Evolutionary conservation across 2,329 filamentous ascomycete species (phyloP), one percentile per base, ranked within the genome.

Genomic region (Metarhizium brunneum): DNA sequence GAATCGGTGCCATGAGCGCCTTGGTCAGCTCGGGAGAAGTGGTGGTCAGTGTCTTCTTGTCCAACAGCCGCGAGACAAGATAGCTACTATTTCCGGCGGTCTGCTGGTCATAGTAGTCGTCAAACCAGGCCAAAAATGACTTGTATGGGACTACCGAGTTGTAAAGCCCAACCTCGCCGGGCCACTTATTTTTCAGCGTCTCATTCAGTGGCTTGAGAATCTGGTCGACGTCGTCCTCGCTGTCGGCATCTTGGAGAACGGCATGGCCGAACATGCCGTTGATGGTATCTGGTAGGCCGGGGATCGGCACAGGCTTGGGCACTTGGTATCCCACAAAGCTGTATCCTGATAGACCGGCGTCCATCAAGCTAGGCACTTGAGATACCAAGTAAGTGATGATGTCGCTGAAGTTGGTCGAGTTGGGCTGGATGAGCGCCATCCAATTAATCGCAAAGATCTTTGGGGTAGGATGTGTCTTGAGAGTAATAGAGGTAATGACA

Each of bases 401-500:
- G 25, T 25, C 1, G 25, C 25, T 25, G 4, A 0, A 25, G 25
- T 25, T 25, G 25, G 25, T 25, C 25, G 25, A 25, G 25, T 25
- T 25, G 4, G 25, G 25, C 25, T 25, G 25, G 25, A 25, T 68
- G 59, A 20, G 63, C 59, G 51, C 62, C 58, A 6, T 57, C 45
- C 8, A 49, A n/a, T 6, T 13, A 14, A 49, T 13, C 1, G n/a
- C 47, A 6, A 32, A 6, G 47, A 49, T 49, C 8, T 16, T 49
- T 10, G 47, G 47, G n/a, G 2, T 49, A 10, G 47, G 47, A 49
- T 29, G 11, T 8, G 47, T 30, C 29, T 32, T 49, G 47, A 49
- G 18, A 8, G 47, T 49, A 8, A 49, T 20, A 30, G 47, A 49
- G 8, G 47, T 60, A 53, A 65, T 58, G 48, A 62, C 52, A 45